phyloP scores from a whole-genome alignment of 345 rosid species.

The Populus deltoides region DNA sequence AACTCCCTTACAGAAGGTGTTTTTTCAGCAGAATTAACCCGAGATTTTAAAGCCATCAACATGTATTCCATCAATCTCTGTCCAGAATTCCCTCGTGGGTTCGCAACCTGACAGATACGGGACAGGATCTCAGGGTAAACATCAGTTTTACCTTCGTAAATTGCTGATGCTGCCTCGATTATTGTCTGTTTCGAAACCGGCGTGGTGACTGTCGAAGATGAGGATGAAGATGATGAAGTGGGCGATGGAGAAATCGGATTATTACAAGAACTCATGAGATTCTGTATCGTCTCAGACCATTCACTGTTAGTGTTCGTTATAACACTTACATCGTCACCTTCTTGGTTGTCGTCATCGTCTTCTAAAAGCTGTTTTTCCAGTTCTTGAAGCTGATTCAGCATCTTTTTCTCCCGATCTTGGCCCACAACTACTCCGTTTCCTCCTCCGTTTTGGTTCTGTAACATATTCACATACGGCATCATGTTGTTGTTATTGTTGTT shows the following conservation, averaged over 20 bases:
- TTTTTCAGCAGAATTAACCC: conserved; percentile 47
- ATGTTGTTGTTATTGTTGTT: neutral
- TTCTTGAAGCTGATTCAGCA: conserved; percentile 73
- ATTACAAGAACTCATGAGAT: conserved; percentile 40
- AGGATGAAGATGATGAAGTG: conserved; percentile 70
- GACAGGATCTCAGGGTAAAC: conserved; percentile 59
- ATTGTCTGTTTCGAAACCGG: conserved; percentile 59
- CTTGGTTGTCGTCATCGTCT: conserved; percentile 63
- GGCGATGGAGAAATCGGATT: conserved; percentile 48
- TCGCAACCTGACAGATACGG: conserved; percentile 48
- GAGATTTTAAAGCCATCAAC: conserved; percentile 55
- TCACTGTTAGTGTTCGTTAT: conserved; percentile 70
- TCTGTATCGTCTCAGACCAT: conserved; percentile 74
- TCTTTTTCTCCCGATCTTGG: conserved; percentile 58
- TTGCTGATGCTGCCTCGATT: conserved; percentile 70
- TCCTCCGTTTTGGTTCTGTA: conserved; percentile 21
- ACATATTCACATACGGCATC: conserved; percentile 41
- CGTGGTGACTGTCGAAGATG: conserved; percentile 63
- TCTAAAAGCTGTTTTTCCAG: conserved; percentile 76
- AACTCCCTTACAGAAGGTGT: conserved; percentile 57
- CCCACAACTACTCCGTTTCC: conserved; percentile 3
- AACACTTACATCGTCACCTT: conserved; percentile 66
- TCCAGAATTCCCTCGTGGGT: conserved; percentile 59
- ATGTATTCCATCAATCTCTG: conserved; percentile 67
- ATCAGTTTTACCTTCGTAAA: conserved; percentile 67